A percentile compares a stretch with the other conserved stretches of the same genome.
These are phyloP conservation scores for Puccinia triticina DNA, from an alignment of 1,284 basidiomycete genomes.

Conservation along the genomic window DNA sequence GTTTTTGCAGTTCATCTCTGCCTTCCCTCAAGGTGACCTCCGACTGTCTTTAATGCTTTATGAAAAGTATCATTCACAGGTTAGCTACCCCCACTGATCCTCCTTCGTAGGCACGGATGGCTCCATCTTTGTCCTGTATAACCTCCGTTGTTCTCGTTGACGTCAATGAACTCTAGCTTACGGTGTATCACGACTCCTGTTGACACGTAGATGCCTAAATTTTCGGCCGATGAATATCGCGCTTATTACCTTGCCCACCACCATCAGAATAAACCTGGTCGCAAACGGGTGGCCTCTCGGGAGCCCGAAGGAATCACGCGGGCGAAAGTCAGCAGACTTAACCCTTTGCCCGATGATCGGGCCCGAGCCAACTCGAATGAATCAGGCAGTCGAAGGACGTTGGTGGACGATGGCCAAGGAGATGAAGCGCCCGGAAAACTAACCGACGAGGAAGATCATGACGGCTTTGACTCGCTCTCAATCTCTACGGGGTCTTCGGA, in stretches of 20 bases:
- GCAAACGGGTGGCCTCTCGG: neutral
- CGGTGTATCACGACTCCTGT: neutral
- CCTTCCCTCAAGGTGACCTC: slow-evolving; percentile 13
- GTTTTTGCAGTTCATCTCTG: slow-evolving; percentile 6
- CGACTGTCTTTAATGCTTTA: slow-evolving; percentile 12
- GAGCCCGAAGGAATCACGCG: neutral
- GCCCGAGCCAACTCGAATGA: neutral
- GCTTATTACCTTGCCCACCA: slow-evolving; percentile 23
- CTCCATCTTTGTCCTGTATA: too few species aligned
- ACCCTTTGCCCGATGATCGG: neutral
- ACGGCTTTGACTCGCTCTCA: slow-evolving; percentile 1
- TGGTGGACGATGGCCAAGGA: neutral
- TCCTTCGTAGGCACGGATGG: neutral
- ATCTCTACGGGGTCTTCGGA: slow-evolving; percentile 25
- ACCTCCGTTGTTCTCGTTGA: neutral
- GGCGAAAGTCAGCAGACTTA: neutral
- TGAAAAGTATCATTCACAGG: slow-evolving; percentile 22
- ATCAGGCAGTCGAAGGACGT: neutral
- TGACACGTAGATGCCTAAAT: neutral
- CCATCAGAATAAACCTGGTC: neutral
- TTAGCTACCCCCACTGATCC: neutral
- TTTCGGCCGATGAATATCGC: slow-evolving; percentile 23
- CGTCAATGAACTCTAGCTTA: neutral
- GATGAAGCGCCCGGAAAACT: neutral
- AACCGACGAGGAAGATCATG: neutral